Evolutionary conservation across 306 rosid genomes (phyloP), one percentile per base, ranked within the genome.

Genomic region (Gastrolobium villosum): DNA sequence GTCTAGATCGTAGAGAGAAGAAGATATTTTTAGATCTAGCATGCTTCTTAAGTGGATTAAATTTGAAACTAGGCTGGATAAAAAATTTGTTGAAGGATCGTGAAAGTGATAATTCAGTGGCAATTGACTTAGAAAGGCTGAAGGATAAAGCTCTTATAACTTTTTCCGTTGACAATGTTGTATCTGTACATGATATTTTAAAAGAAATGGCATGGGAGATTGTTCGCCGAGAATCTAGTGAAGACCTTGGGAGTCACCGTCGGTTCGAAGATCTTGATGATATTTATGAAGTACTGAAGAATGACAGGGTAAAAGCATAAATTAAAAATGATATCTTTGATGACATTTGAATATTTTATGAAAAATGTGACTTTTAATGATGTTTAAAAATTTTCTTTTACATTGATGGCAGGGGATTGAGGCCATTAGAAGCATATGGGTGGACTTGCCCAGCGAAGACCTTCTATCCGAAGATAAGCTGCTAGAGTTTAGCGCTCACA

Each of bases 101-200:
- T 20, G 26, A 20, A 20, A 20, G 26, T 20, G 26, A 20, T 20
- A 20, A 20, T 20, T 20, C 26, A 20, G 26, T 20, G 26, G 26
- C 26, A 20, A 20, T 20, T 20, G 26, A 20, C 26, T 20, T 20
- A 20, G 26, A 20, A 20, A 20, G 26, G 26, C 26, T 20, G 1
- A 10, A 53, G 10, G 63, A 76, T 41, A 50, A 50, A 13, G 30
- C 65, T 52, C 65, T 65, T 32, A 49, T 75, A 64, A 50, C 45
- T 7, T 30, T 55, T 10, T 9, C 14, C 1, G 6, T 20, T 2
- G 20, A 5, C 5, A 5, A 4, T 20, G 26, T 20, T 0, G 60
- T 68, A 32, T 10, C 13, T 3, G 32, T 60, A 36, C 79, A 74
- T 44, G 69, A 44, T 2, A 32, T 59, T 1, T 2, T 74, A 4